A percentile compares a stretch with the other conserved stretches of the same genome.
phyloP scores from a whole-genome alignment of 2,329 filamentous ascomycete species.

The Purpureocillium takamizusanense region DNA sequence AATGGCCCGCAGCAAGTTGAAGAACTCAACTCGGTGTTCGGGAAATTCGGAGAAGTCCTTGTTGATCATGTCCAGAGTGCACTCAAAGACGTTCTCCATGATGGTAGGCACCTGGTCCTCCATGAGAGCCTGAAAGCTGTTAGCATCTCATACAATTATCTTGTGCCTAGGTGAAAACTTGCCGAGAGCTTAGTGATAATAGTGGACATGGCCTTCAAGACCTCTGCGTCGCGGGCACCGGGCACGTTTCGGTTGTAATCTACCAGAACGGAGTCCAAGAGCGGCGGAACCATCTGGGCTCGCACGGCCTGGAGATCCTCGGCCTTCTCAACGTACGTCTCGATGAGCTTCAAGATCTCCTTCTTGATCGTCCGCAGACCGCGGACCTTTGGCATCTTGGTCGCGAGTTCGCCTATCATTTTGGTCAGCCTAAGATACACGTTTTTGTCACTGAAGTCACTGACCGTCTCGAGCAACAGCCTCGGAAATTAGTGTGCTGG shows the following conservation, averaged over 20 bases:
- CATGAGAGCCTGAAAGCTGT: constrained; percentile 64
- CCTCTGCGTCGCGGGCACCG: constrained; percentile 90
- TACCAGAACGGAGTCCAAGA: constrained; percentile 85
- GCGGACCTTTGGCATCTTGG: constrained; percentile 94
- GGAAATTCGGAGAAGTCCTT: constrained; percentile 99
- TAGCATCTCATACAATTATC: constrained; percentile 5
- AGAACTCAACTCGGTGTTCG: constrained; percentile 98
- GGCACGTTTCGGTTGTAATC: constrained; percentile 98
- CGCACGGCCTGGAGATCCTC: constrained; percentile 93
- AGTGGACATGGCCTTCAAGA: constrained; percentile 93
- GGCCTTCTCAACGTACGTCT: constrained; percentile 96
- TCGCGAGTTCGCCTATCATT: constrained; percentile 69
- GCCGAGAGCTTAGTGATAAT: constrained; percentile 95
- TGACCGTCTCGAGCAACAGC: constrained; percentile 77
- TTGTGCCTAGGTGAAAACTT: constrained; percentile 32
- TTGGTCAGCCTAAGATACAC: constrained; percentile 1
- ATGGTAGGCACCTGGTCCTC: constrained; percentile 96
- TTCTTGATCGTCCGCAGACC: constrained; percentile 98
- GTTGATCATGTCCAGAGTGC: constrained; percentile 99
- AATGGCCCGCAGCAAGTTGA: constrained; percentile 91
- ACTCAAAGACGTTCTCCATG: constrained; percentile 98
- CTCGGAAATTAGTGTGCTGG: constrained; percentile 93
- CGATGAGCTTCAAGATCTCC: constrained; percentile 96
- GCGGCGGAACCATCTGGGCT: constrained; percentile 86
- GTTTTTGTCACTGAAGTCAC: neutral